A percentile compares a stretch with the other conserved stretches of the same genome.
Conservation (phyloP, 2,329 filamentous ascomycete genomes). For the Colletotrichum costaricense region DNA sequence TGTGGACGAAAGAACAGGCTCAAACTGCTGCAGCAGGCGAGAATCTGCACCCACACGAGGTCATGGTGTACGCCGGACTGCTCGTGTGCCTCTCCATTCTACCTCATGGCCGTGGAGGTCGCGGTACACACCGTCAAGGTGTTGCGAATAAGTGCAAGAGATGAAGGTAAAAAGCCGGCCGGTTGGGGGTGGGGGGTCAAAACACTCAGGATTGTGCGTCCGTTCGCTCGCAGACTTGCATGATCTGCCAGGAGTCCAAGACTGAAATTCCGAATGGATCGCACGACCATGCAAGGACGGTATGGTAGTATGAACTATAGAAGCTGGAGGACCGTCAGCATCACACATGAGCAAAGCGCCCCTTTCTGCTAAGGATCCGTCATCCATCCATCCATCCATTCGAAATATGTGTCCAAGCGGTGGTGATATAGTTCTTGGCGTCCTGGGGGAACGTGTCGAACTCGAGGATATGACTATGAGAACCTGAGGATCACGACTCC, state of each 20-base stretch:
- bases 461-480: not conserved
- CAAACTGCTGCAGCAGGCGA: slow-evolving; percentile 24
- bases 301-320: not conserved
- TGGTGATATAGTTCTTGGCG: slow-evolving; percentile 18
- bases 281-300: slow-evolving; percentile 17
- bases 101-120: slow-evolving; percentile 12
- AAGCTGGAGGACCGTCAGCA: not conserved
- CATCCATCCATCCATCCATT: slow-evolving; percentile 9
- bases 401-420: slow-evolving; percentile 22
- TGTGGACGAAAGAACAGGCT: slow-evolving; percentile 3
- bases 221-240: slow-evolving; percentile 12
- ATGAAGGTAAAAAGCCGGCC: not conserved
- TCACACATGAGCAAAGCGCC: slow-evolving; percentile 25
- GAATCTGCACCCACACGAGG: slow-evolving; percentile 1
- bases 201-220: slow-evolving; percentile 1
- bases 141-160: slow-evolving; percentile 2
- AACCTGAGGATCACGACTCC: not conserved
- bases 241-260: not conserved
- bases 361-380: not conserved
- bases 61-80: not conserved
- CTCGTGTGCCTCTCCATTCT: not conserved
- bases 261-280: not conserved
- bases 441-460: not conserved
- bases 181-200: not conserved
- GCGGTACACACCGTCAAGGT: not conserved